phyloP scores from a whole-genome alignment of 306 rosid species.

The Abrus precatorius region DNA sequence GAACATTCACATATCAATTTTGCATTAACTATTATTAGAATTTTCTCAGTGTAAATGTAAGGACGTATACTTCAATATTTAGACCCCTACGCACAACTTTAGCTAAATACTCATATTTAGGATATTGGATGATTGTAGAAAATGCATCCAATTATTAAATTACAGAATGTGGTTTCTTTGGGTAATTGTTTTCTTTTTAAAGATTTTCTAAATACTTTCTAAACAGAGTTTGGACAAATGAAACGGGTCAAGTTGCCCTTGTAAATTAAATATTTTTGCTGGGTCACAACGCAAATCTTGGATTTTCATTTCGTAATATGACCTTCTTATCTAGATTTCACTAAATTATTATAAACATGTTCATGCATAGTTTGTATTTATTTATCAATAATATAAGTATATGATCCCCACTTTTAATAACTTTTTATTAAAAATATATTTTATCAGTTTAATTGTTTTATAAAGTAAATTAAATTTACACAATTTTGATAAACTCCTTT shows the following conservation, averaged over 20 bases:
- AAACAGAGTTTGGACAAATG: slow-evolving; percentile 16
- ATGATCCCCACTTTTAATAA: too few species aligned
- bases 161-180: background rate
- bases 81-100: background rate
- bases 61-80: background rate
- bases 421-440: too few species aligned
- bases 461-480: too few species aligned
- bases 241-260: slow-evolving; percentile 39
- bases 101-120: background rate
- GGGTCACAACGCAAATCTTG: slow-evolving; percentile 9
- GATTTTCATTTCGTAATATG: slow-evolving; percentile 20
- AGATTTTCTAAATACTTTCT: too few species aligned
- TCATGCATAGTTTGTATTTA: background rate
- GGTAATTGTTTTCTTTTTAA: background rate
- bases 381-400: background rate
- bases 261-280: slow-evolving; percentile 16
- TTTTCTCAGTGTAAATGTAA: background rate
- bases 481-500: too few species aligned
- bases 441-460: too few species aligned
- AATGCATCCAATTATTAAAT: background rate
- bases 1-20: background rate
- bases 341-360: slow-evolving; percentile 3
- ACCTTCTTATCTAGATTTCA: slow-evolving; percentile 24
- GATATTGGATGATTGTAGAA: background rate
- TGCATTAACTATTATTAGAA: background rate